phyloP scores from a whole-genome alignment of 495 filamentous ascomycete genomes.

The Collariella sp. region DNA sequence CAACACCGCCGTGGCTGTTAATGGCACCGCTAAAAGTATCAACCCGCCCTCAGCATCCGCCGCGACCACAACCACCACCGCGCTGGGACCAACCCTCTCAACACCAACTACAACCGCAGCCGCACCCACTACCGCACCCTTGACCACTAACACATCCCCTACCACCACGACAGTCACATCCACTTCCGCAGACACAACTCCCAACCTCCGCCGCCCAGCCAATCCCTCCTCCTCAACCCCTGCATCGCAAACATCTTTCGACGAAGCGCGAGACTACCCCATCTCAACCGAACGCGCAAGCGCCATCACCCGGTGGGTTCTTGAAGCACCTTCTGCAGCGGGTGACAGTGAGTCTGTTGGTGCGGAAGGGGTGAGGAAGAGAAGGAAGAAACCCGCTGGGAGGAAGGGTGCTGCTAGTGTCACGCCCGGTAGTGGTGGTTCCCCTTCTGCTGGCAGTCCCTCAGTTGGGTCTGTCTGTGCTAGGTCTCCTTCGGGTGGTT shows the following conservation, averaged over 20 bases:
- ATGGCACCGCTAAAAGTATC: background rate
- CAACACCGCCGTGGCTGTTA: background rate
- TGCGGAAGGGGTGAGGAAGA: constrained; percentile 9
- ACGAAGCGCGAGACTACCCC: constrained; percentile 44
- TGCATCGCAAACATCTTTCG: too few relatives aligned
- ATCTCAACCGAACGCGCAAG: constrained; percentile 60
- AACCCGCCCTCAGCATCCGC: background rate
- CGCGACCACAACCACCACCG: background rate
- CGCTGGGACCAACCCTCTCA: background rate
- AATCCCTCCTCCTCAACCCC: too few relatives aligned
- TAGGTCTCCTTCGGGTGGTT: too few relatives aligned
- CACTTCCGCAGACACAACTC: too few relatives aligned
- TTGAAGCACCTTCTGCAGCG: constrained; percentile 14
- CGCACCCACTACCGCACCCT: background rate
- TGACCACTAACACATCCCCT: background rate
- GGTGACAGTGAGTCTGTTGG: background rate
- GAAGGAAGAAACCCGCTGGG: constrained; percentile 25
- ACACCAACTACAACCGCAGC: background rate
- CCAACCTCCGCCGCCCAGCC: too few relatives aligned
- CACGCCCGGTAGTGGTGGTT: background rate
- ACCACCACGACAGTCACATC: too few relatives aligned
- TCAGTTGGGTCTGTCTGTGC: background rate
- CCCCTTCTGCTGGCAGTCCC: background rate
- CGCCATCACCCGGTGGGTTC: constrained; percentile 58
- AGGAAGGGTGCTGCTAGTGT: background rate